Evolutionary conservation across 2,329 filamentous ascomycete genomes (phyloP), one percentile per base, ranked within the genome.

Genomic region (Leptographium radiaticola): DNA sequence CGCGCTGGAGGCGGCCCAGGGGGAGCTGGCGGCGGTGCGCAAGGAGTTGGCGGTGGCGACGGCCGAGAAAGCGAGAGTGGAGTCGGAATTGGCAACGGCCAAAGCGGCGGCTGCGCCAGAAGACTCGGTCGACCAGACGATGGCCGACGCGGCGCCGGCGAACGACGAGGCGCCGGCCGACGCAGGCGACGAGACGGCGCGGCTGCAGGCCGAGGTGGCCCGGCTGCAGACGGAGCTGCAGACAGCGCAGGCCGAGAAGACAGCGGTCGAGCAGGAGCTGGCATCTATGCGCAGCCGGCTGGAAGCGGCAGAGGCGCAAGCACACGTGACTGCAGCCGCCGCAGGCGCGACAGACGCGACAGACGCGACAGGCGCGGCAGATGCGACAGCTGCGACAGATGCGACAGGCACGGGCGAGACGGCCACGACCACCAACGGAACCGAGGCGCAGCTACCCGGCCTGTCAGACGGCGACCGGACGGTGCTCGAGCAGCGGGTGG

Each of bases 211-310:
- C 57, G 72, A 81, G 57, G 68, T 82, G 9, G 59, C 65, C 2
- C 65, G 71, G 44, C 65, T 73, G 15, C 74, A 70, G 62, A 78
- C 81, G 59, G 80, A 90, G 60, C 75, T 93, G 11, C 81, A 83
- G 45, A 74, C 73, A 2, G 76, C 84, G 52, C 82, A 71, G 8
- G 72, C 80, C 11, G 83, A 93, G 64, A 89, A 87, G 66, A 74
- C 81, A 18, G 73, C 73, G 2, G 73, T 87, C n/a, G 80, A 88
- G 59, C 71, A 79, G 55, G 81, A 86, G 57, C 72, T 86, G 2
- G 70, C 74, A 47, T 66, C 64, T 30, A 65, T 83, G 2, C 76
- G 71, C 34, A 59, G 65, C 8, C 83, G 89, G 62, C 71, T 95
- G 13, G 75, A 83, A 51, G 70, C 72, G 11, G 77, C 77, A 1